Base-by-base conservation (phyloP, 1,284 basidiomycete genomes). In the Sutorius eximius region DNA sequence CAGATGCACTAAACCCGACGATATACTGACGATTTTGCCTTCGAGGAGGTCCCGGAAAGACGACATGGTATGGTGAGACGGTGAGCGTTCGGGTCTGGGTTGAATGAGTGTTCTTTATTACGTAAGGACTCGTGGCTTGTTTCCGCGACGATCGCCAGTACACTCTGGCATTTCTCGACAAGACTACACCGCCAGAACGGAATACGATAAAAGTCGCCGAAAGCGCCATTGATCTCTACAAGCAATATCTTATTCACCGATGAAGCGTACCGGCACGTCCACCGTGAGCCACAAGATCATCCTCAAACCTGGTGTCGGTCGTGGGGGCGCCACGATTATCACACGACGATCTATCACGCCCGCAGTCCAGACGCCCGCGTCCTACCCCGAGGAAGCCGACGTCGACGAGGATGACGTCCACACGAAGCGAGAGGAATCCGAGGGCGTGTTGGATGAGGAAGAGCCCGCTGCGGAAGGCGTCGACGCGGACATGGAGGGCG, bases 11-110 rank as follows among this genome's bases (percentile, higher is more conserved):
- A 22, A 70, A 67, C 43, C 1, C 2, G 6, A 36, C 4, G 5
- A 30, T 45, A 22, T 10, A 71, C 77, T 57, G 54, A 79, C 79
- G 45, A 81, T 81, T 69, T 76, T 82, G n/a, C 82, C 83, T 56
- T 85, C 82, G 3, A 79, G 51, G 33, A 81, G 62, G 27, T 75
- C 64, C 51, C 75, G 75, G 8, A 77, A 42, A 38, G 64, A 58
- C 3, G 59, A 45, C 69, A 71, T 70, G 55, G 38, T 60, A 46
- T 18, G 27, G 29, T 33, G 48, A 51, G 47, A 62, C 50, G 55
- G 53, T 43, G 32, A 24, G 24, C 5, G n/a, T 32, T 45, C 22
- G 40, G 6, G 52, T 42, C 12, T 16, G 1, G 6, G 43, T 33
- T 6, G 8, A 27, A 18, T 11, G 16, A 5, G 11, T 3, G 16